These are phyloP conservation scores for Akanthomyces muscarius DNA, from an alignment of 2,329 filamentous ascomycete genomes.

Conservation along the genomic window DNA sequence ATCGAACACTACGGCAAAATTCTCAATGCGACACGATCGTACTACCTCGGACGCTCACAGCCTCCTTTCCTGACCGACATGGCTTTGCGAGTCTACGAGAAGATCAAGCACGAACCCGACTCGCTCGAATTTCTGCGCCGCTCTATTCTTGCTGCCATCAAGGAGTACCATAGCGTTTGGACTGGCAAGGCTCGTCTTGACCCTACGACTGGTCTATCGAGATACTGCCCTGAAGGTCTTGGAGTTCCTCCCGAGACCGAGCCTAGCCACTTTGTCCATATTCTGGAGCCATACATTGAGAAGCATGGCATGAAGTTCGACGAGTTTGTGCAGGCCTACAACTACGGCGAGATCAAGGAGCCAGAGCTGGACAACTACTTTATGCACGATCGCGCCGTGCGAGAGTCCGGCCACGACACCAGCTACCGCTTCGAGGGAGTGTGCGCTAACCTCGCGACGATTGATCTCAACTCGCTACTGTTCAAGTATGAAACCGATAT, in stretches of 20 bases:
- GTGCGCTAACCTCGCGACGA: conserved; percentile 83
- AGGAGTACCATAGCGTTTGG: conserved; percentile 93
- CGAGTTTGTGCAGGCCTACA: conserved; percentile 87
- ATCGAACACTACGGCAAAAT: conserved; percentile 99
- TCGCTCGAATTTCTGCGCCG: conserved; percentile 75
- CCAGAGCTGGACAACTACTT: conserved; percentile 94
- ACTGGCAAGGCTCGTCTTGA: conserved; percentile 74
- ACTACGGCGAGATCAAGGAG: conserved; percentile 69
- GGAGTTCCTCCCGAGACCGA: conserved; percentile 93
- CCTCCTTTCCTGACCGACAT: conserved; percentile 97
- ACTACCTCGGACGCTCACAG: conserved; percentile 91
- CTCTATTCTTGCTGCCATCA: conserved; percentile 86
- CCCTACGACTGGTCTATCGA: conserved; percentile 70
- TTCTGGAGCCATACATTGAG: conserved; percentile 75
- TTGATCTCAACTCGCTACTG: conserved; percentile 89
- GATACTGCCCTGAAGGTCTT: conserved; percentile 77
- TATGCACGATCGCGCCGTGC: conserved; percentile 88
- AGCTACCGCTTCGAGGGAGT: conserved; percentile 87
- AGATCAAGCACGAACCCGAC: conserved; percentile 80
- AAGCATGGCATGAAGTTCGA: conserved; percentile 80
- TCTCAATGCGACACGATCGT: conserved; percentile 91
- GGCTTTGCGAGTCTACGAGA: conserved; percentile 88
- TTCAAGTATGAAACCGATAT: conserved; percentile 99
- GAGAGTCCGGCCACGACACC: conserved; percentile 95
- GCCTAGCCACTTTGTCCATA: conserved; percentile 77